Percentiles rank a stretch among this genome's conserved stretches.
Conservation (phyloP, 2,329 filamentous ascomycete genomes). For the Exophiala mesophila region DNA sequence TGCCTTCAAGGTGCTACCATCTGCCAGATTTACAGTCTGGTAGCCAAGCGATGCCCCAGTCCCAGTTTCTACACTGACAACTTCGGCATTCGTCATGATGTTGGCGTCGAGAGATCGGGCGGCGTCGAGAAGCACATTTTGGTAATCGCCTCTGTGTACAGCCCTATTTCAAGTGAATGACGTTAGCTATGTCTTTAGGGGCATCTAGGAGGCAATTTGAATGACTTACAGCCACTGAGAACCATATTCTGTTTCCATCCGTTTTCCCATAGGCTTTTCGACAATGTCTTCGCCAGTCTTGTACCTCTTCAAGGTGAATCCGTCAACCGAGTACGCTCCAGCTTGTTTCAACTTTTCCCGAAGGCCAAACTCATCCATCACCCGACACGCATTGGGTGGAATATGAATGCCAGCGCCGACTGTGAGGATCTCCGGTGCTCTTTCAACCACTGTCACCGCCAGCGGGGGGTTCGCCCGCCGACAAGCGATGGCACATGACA, state of each 20-base stretch:
- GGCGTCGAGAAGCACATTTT: conserved; percentile 22
- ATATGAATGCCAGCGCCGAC: conserved; percentile 31
- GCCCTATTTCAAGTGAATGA: conserved; percentile 20
- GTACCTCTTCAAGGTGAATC: conserved; percentile 20
- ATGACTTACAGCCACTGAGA: conserved; percentile 27
- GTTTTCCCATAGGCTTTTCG: conserved; percentile 25
- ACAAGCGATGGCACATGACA: conserved; percentile 33
- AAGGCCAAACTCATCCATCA: conserved; percentile 22
- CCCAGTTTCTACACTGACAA: conserved; percentile 4
- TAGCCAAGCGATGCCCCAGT: conserved; percentile 1
- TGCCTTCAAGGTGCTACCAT: conserved; percentile 1
- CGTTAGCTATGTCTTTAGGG: too few species aligned
- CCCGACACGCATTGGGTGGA: conserved; percentile 27
- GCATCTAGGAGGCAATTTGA: too few species aligned
- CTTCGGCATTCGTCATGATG: conserved; percentile 8
- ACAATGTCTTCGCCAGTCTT: conserved; percentile 21
- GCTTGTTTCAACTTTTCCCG: conserved; percentile 16
- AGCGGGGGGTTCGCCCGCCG: conserved; percentile 18
- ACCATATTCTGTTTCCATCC: conserved; percentile 24
- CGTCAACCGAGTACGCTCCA: conserved; percentile 13
- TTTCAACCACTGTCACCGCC: conserved; percentile 26
- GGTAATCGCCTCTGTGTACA: conserved; percentile 27
- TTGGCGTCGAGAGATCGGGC: conserved; percentile 4
- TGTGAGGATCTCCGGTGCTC: conserved; percentile 18
- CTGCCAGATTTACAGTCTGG: conserved; percentile 10